These are phyloP conservation scores for Metarhizium robertsii DNA, from an alignment of 2,329 filamentous ascomycete genomes.

Conservation along the genomic window DNA sequence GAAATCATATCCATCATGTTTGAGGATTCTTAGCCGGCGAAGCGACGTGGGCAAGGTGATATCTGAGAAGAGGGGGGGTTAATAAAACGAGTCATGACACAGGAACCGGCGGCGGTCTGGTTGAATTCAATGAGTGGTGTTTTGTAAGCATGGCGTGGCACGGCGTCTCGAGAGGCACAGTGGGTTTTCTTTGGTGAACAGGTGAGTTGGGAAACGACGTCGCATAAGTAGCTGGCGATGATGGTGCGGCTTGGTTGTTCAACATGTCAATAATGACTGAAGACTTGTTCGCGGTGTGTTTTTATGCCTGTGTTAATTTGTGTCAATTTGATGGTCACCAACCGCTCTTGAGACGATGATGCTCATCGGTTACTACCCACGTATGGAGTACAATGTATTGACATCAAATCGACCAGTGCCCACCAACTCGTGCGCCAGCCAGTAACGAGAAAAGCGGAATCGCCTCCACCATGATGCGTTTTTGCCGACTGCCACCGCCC, in stretches of 20 bases:
- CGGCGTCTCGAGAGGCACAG: conserved; percentile 1
- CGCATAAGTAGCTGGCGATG: neutral
- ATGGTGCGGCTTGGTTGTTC: too few species aligned
- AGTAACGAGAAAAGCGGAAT: neutral
- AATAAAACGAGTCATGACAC: neutral
- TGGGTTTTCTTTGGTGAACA: neutral
- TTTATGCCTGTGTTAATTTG: too few species aligned
- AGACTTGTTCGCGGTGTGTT: too few species aligned
- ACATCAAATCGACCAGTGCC: too few species aligned
- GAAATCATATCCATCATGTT: conserved; percentile 60
- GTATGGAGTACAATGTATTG: too few species aligned
- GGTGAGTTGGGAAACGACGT: neutral
- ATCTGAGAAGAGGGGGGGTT: neutral
- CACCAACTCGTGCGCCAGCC: too few species aligned
- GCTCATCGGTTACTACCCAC: too few species aligned
- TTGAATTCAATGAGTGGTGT: neutral
- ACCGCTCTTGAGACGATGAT: too few species aligned
- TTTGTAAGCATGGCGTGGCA: conserved; percentile 3
- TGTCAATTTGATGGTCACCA: too few species aligned
- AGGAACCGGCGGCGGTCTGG: neutral
- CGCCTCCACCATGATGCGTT: neutral
- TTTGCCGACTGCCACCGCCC: conserved; percentile 10
- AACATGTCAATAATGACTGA: too few species aligned
- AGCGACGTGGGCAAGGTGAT: neutral
- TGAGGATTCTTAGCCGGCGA: conserved; percentile 23